phyloP scores from a whole-genome alignment of 768 basidiomycete genomes.

The Suillus sp. region DNA sequence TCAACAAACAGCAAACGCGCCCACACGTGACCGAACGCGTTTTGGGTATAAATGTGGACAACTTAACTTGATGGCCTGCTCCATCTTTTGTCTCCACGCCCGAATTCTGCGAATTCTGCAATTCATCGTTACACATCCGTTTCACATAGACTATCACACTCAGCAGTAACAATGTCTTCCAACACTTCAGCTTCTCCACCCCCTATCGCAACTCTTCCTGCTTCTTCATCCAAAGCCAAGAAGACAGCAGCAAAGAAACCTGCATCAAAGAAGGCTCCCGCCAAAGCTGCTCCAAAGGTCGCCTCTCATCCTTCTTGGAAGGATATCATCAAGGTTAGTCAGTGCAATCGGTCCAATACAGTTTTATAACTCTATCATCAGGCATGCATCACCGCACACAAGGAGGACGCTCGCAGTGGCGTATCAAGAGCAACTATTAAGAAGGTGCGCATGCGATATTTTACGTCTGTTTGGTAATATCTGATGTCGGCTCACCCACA shows the following conservation, averaged over 20 bases:
- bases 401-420: conserved; percentile 65
- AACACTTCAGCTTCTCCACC: conserved; percentile 16
- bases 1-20: conserved; percentile 16
- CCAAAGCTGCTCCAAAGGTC: conserved; percentile 23
- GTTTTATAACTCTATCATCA: conserved; percentile 28
- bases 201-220: conserved; percentile 15
- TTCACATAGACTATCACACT: not conserved
- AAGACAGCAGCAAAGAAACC: conserved; percentile 31
- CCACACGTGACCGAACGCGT: conserved; percentile 16
- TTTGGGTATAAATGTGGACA: conserved; percentile 10
- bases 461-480: conserved; percentile 12
- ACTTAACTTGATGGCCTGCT: conserved; percentile 1
- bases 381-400: conserved; percentile 69
- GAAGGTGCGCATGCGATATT: conserved; percentile 54
- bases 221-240: conserved; percentile 31
- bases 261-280: conserved; percentile 9
- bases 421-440: conserved; percentile 78
- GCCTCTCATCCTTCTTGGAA: conserved; percentile 53
- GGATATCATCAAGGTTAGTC: conserved; percentile 52
- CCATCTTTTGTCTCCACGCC: conserved; percentile 10
- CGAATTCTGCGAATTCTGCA: not conserved
- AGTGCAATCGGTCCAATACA: not conserved
- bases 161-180: conserved; percentile 12
- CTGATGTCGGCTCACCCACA: conserved; percentile 21
- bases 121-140: not conserved